These are phyloP conservation scores for Globisporangium radiosum DNA, from an alignment of 352 stramenopile species.

Conservation along the genomic window DNA sequence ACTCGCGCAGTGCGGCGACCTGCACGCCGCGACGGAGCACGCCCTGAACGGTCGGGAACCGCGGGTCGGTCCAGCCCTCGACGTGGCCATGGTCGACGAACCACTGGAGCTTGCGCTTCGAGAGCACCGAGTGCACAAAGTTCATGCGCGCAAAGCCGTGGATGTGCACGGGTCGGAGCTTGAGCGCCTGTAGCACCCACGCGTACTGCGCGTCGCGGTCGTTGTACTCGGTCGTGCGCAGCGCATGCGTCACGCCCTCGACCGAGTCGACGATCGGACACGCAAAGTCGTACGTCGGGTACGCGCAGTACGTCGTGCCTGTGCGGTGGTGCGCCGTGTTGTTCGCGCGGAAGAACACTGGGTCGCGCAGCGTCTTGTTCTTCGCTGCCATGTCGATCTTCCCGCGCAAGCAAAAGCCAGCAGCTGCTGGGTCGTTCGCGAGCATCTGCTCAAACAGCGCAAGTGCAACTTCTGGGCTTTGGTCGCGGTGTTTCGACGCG, in stretches of 20 bases:
- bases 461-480: conserved; percentile 79
- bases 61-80: conserved; percentile 96
- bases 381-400: conserved; percentile 96
- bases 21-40: conserved; percentile 95
- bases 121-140: conserved; percentile 98
- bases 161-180: conserved; percentile 77
- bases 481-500: conserved; percentile 89
- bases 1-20: conserved; percentile 92
- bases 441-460: conserved; percentile 97
- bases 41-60: conserved; percentile 98
- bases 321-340: conserved; percentile 83
- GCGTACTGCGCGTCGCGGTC: conserved; percentile 98
- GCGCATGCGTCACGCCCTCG: conserved; percentile 98
- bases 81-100: conserved; percentile 97
- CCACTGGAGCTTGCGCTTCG: conserved; percentile 99
- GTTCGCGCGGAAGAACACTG: conserved; percentile 86
- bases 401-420: conserved; percentile 75
- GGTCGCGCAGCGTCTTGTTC: conserved; percentile 86
- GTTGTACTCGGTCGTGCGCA: conserved; percentile 99
- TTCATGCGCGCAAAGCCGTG: conserved; percentile 98
- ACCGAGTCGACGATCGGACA: conserved; percentile 99
- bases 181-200: conserved; percentile 89
- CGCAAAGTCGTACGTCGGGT: conserved; percentile 99
- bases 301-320: conserved; percentile 97
- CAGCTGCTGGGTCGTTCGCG: conserved; percentile 78